Evolutionary conservation across 108 stramenopile genomes (phyloP).

Genomic region (Epipyxis sp.): DNA sequence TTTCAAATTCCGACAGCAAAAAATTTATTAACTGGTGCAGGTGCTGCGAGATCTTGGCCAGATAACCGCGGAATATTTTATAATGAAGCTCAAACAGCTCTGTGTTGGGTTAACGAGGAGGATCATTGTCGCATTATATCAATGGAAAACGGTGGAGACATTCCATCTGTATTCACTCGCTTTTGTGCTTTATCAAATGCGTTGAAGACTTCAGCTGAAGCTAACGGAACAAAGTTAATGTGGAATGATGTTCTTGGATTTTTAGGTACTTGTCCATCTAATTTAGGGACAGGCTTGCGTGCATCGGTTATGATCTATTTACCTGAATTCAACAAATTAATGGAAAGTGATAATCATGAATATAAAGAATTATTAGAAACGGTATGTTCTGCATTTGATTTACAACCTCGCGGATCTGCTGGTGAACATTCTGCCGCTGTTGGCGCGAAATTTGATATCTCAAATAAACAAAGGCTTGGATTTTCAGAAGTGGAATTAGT

Average conservation of each 20-base stretch:
- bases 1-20: constrained; percentile 46
- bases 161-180: constrained; percentile 42
- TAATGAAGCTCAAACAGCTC: constrained; percentile 36
- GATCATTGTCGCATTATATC: constrained; percentile 27
- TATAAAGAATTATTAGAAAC: constrained; percentile 38
- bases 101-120: constrained; percentile 40
- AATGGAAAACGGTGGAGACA: background rate
- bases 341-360: no score
- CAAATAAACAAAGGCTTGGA: constrained; percentile 47
- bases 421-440: constrained; percentile 42
- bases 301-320: constrained; percentile 70
- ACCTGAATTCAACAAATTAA: constrained; percentile 61
- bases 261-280: constrained; percentile 67
- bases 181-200: constrained; percentile 32
- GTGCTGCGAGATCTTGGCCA: constrained; percentile 45
- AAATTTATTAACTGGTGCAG: constrained; percentile 43
- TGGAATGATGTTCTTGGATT: constrained; percentile 51
- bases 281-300: constrained; percentile 73
- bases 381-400: constrained; percentile 27
- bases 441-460: constrained; percentile 44
- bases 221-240: constrained; percentile 42
- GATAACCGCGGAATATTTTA: constrained; percentile 39
- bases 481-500: constrained; percentile 47
- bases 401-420: no score
- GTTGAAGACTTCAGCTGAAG: constrained; percentile 43